phyloP scores from a whole-genome alignment of 1,284 basidiomycete species.

The Pterulicium gracile region DNA sequence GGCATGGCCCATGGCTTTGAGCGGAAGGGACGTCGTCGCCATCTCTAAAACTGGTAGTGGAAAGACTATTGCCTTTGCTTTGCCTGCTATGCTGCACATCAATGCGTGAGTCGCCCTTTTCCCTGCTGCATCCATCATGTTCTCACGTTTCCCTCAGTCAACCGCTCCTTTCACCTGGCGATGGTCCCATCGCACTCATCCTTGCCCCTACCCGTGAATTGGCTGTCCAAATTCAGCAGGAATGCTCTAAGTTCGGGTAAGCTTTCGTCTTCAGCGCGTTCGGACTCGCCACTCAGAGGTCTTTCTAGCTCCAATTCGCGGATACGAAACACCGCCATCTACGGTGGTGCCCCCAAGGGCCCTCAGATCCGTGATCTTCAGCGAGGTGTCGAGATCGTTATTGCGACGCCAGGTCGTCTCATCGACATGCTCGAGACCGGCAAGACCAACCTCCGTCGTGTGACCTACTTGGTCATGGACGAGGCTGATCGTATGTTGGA shows the following conservation, averaged over 20 bases:
- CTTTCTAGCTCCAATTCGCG: constrained; percentile 74
- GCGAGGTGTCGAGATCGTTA: constrained; percentile 93
- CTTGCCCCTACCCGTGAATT: constrained; percentile 97
- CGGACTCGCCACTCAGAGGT: constrained; percentile 6
- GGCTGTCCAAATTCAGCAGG: constrained; percentile 97
- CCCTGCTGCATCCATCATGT: constrained; percentile 8
- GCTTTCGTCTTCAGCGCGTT: constrained; percentile 12
- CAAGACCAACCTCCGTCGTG: constrained; percentile 91
- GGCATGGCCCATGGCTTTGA: constrained; percentile 96
- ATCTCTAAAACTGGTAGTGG: constrained; percentile 96
- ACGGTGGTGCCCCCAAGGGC: constrained; percentile 97
- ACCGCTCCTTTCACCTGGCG: constrained; percentile 86
- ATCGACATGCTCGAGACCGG: constrained; percentile 94
- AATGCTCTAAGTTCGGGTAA: constrained; percentile 95
- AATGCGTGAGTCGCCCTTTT: constrained; percentile 67
- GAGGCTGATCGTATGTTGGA: constrained; percentile 98
- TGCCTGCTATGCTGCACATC: constrained; percentile 99
- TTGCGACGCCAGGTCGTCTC: constrained; percentile 83
- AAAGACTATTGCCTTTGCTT: constrained; percentile 96
- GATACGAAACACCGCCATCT: constrained; percentile 97
- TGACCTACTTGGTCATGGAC: constrained; percentile 98
- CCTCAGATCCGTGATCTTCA: constrained; percentile 97
- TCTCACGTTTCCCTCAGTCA: constrained; percentile 40
- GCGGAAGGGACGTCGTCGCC: constrained; percentile 89
- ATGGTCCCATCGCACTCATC: constrained; percentile 95